Evolutionary conservation across 2,329 filamentous ascomycete species (phyloP).

Genomic region (Balansia obtecta): DNA sequence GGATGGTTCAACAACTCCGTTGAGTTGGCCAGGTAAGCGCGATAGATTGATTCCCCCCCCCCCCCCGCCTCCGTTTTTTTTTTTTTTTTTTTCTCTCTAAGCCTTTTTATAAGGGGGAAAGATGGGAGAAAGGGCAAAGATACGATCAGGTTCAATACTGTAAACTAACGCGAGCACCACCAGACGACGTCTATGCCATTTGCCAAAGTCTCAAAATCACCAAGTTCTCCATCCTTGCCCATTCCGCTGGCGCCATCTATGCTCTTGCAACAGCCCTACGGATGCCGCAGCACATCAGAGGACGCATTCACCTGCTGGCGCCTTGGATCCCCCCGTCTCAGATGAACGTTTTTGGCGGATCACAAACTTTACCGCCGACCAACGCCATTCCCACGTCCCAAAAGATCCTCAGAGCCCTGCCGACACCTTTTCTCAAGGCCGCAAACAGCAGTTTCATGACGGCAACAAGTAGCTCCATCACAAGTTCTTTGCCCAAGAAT

Average conservation of each 20-base stretch:
- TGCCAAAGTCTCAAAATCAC: slow-evolving; percentile 86
- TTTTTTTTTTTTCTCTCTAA: background rate
- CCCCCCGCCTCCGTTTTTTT: too few relatives aligned
- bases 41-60: too few relatives aligned
- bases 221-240: slow-evolving; percentile 90
- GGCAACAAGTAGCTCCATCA: slow-evolving; percentile 76
- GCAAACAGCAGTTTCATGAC: slow-evolving; percentile 95
- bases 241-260: slow-evolving; percentile 96
- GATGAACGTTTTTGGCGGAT: slow-evolving; percentile 64
- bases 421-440: slow-evolving; percentile 81
- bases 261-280: slow-evolving; percentile 87
- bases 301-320: slow-evolving; percentile 84
- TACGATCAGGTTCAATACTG: too few relatives aligned
- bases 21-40: slow-evolving; percentile 80
- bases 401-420: slow-evolving; percentile 77
- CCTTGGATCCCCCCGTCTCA: slow-evolving; percentile 97
- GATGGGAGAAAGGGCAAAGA: background rate
- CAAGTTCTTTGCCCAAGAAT: slow-evolving; percentile 60
- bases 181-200: slow-evolving; percentile 79
- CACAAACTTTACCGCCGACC: slow-evolving; percentile 63
- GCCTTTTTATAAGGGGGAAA: background rate
- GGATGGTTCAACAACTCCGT: slow-evolving; percentile 70
- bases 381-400: slow-evolving; percentile 87
- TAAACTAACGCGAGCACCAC: slow-evolving; percentile 14
- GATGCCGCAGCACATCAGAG: slow-evolving; percentile 91